A percentile compares a stretch with the other conserved stretches of the same genome.
These are phyloP conservation scores for Tetradesmus obliquus DNA, from an alignment of 139 green algal genomes.

Conservation along the genomic window DNA sequence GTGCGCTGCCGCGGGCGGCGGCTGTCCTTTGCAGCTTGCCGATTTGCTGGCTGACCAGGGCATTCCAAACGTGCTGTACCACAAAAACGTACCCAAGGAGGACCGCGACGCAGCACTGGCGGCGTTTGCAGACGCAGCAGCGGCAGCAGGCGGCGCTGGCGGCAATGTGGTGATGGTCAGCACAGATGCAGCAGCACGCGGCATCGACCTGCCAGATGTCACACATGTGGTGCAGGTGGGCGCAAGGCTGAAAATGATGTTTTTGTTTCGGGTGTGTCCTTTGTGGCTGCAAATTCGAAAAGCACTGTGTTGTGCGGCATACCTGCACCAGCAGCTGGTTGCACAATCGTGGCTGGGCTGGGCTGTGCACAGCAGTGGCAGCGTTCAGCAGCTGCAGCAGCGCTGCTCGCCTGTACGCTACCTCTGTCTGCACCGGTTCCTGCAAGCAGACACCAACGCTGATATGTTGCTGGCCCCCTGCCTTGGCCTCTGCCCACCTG, in stretches of 20 bases:
- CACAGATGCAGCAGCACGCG: constrained; percentile 92
- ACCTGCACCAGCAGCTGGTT: too few relatives aligned
- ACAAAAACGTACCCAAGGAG: constrained; percentile 64
- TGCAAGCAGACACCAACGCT: background rate
- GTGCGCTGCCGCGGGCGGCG: background rate
- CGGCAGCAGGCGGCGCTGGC: background rate
- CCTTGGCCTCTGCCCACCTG: background rate
- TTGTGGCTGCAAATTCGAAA: too few relatives aligned
- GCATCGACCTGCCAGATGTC: constrained; percentile 89
- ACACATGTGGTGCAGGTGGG: constrained; percentile 76
- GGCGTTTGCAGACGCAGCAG: constrained; percentile 35
- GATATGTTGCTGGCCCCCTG: background rate
- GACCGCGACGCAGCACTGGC: constrained; percentile 64
- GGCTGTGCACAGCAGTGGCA: too few relatives aligned
- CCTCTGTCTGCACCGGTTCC: background rate
- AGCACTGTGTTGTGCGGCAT: too few relatives aligned
- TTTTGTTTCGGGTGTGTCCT: too few relatives aligned
- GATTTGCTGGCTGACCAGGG: constrained; percentile 41
- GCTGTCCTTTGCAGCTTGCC: constrained; percentile 41
- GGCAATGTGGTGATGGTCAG: constrained; percentile 85
- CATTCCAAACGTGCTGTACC: constrained; percentile 51
- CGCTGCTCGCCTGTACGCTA: background rate
- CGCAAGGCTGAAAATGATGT: too few relatives aligned
- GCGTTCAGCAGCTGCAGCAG: constrained; percentile 15
- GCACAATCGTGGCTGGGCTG: too few relatives aligned